A percentile compares a stretch with the other conserved stretches of the same genome.
Evolutionary conservation across 257 asterid genomes (phyloP).

Genomic region (Jacaranda mimosifolia): DNA sequence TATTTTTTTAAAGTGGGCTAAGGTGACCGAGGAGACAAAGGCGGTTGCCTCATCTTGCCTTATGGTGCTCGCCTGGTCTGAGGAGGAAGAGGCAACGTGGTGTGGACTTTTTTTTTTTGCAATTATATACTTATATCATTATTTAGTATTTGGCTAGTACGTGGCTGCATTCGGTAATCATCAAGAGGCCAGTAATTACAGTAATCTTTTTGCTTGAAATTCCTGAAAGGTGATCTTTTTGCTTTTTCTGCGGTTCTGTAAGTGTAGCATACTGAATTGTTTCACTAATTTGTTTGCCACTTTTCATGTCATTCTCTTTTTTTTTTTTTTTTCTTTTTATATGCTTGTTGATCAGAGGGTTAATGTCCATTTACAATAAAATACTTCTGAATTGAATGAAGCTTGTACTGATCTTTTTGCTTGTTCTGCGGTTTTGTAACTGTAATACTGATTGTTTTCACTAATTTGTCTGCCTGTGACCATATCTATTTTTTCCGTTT

Average conservation of each 20-base stretch:
- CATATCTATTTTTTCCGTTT: constrained; percentile 7
- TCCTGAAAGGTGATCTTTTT: constrained; percentile 9
- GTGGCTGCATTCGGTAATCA: background rate
- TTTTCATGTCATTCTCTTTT: background rate
- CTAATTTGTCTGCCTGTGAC: constrained; percentile 14
- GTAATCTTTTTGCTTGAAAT: background rate
- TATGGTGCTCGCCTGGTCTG: no score
- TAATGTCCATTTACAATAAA: constrained; percentile 3
- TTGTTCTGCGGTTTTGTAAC: background rate
- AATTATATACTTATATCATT: background rate
- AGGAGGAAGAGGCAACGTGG: no score
- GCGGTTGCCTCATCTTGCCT: no score
- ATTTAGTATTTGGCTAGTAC: background rate
- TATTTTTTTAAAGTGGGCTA: no score
- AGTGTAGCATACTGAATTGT: background rate
- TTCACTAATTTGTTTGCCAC: constrained; percentile 23
- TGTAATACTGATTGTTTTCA: background rate
- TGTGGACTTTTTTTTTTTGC: background rate
- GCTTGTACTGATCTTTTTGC: background rate
- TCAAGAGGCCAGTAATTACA: background rate
- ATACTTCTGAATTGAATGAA: constrained; percentile 23
- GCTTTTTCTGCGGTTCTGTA: background rate
- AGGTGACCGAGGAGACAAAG: no score
- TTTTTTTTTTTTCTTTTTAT: background rate
- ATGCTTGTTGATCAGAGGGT: background rate